Percentiles rank a stretch among this genome's conserved stretches.
Conservation (phyloP, 495 filamentous ascomycete species). For the Eremomyces bilateralis region DNA sequence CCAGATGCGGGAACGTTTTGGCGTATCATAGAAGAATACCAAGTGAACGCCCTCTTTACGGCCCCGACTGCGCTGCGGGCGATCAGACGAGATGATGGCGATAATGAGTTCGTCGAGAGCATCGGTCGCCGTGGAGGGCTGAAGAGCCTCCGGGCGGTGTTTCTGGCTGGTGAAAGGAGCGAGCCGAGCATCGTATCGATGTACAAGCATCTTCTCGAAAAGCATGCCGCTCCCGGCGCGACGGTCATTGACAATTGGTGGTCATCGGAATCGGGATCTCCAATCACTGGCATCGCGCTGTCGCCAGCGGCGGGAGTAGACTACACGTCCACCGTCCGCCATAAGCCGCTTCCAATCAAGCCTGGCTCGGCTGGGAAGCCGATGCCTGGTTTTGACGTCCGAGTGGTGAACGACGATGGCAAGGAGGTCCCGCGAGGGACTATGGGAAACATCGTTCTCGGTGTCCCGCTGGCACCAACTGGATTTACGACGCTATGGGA, state of each 20-base stretch:
- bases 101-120: constrained; percentile 37
- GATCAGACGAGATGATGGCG: constrained; percentile 66
- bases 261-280: constrained; percentile 79
- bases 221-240: constrained; percentile 38
- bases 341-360: constrained; percentile 32
- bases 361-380: constrained; percentile 77
- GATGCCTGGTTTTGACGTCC: constrained; percentile 77
- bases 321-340: constrained; percentile 21
- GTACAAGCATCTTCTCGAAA: constrained; percentile 47
- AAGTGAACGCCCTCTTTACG: constrained; percentile 64
- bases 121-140: constrained; percentile 45
- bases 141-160: constrained; percentile 44
- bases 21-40: constrained; percentile 66
- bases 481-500: constrained; percentile 69
- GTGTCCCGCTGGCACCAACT: constrained; percentile 59
- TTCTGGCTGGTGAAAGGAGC: constrained; percentile 74
- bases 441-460: constrained; percentile 90
- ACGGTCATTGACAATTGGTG: constrained; percentile 88
- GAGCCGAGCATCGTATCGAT: constrained; percentile 68
- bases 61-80: constrained; percentile 75
- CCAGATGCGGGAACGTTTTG: constrained; percentile 75
- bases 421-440: constrained; percentile 37
- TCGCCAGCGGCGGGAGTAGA: constrained; percentile 29
- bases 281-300: constrained; percentile 65
- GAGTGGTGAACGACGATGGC: constrained; percentile 61